A percentile compares a stretch with the other conserved stretches of the same genome.
These are phyloP conservation scores for carrot (Daucus carota) DNA, from an alignment of 129 eudicot species.

Conservation along the genomic window DH1_v3.0 NC_030385.2:8566001-8566500, in stretches of 20 bases:
- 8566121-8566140: conserved; percentile 49
- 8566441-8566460: conserved; percentile 75
- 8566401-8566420: conserved; percentile 97
- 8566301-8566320: conserved; percentile 44
- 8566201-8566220: conserved; percentile 96
- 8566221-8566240: conserved; percentile 26
- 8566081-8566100: conserved; percentile 16
- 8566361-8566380: conserved; percentile 72
- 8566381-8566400: conserved; percentile 88
- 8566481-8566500: background rate
- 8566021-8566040: background rate
- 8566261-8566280: background rate
- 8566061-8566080: conserved; percentile 6
- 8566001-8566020: background rate
- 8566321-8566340: conserved; percentile 85
- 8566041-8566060: conserved; percentile 3
- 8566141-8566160: conserved; percentile 77
- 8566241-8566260: background rate
- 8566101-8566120: conserved; percentile 26
- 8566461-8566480: conserved; percentile 29
- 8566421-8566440: conserved; percentile 99
- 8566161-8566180: conserved; percentile 74
- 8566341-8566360: conserved; percentile 97
- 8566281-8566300: background rate
- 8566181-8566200: conserved; percentile 86